Evolutionary conservation across 2,329 filamentous ascomycete species (phyloP).

Genomic region (Periconia sp.): DNA sequence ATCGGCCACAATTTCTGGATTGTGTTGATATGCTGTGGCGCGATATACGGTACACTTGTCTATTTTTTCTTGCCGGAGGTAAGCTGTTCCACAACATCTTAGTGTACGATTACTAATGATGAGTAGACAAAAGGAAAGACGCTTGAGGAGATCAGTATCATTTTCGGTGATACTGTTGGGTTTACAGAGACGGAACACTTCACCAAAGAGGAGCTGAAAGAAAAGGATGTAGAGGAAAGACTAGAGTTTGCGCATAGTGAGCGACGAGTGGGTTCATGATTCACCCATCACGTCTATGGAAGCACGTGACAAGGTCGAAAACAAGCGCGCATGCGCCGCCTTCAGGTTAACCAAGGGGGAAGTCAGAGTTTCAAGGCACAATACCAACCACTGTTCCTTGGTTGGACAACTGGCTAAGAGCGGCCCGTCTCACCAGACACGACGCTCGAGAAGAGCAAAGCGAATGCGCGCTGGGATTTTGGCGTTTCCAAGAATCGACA

Average conservation of each 20-base stretch:
- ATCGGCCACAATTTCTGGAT: constrained; percentile 11
- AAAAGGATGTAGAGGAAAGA: constrained; percentile 4
- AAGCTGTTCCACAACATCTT: too few species aligned
- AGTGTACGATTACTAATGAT: too few species aligned
- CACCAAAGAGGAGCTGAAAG: background rate
- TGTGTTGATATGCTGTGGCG: constrained; percentile 10
- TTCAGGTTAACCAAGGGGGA: too few species aligned
- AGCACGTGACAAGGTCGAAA: background rate
- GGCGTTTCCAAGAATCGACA: too few species aligned
- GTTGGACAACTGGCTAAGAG: too few species aligned
- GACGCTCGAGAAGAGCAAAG: too few species aligned
- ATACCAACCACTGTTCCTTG: too few species aligned
- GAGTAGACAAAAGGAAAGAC: constrained; percentile 9
- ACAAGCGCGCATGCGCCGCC: too few species aligned
- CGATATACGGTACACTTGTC: constrained; percentile 7
- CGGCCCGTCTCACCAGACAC: too few species aligned
- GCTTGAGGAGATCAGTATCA: constrained; percentile 13
- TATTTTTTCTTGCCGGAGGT: constrained; percentile 19
- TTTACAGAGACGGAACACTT: constrained; percentile 6
- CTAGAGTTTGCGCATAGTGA: constrained; percentile 1
- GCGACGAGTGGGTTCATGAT: too few species aligned
- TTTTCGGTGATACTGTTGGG: constrained; percentile 11
- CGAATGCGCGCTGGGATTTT: too few species aligned
- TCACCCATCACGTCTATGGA: background rate
- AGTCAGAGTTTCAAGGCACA: too few species aligned